phyloP scores from a whole-genome alignment of 371 early-diverging fungal species.

The Saksenaea vasiformis region DNA sequence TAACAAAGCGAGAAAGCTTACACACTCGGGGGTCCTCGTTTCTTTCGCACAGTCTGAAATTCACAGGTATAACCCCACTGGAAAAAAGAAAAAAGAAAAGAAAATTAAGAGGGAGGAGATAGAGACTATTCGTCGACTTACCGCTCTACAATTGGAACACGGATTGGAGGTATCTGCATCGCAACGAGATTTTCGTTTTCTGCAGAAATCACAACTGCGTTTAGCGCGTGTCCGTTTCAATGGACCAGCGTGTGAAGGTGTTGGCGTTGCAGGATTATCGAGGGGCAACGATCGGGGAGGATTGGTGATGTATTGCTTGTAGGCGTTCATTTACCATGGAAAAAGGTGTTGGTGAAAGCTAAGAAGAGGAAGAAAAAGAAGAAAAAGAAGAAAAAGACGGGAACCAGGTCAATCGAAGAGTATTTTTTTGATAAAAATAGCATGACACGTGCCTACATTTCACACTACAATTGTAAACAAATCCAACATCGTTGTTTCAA shows the following conservation, averaged over 20 bases:
- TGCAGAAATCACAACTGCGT: slow-evolving; percentile 44
- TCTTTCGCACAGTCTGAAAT: slow-evolving; percentile 34
- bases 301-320: not conserved
- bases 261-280: not conserved
- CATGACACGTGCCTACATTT: slow-evolving; percentile 5
- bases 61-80: slow-evolving; percentile 43
- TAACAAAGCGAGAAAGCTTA: slow-evolving; percentile 8
- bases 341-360: not conserved
- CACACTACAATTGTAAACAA: slow-evolving; percentile 2
- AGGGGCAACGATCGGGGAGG: not conserved
- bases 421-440: not conserved
- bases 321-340: slow-evolving; percentile 3
- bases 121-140: slow-evolving; percentile 15
- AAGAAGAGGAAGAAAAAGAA: not conserved
- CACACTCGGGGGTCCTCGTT: slow-evolving; percentile 42
- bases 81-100: not conserved
- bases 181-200: slow-evolving; percentile 42
- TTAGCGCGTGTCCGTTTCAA: slow-evolving; percentile 42
- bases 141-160: slow-evolving; percentile 43
- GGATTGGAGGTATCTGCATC: slow-evolving; percentile 39
- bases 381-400: not conserved
- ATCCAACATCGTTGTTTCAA: slow-evolving; percentile 3
- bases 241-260: not conserved
- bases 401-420: not conserved
- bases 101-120: not conserved